Evolutionary conservation across 345 rosid species (phyloP), one percentile per base, ranked within the genome.

Genomic region (Boechera stricta): DNA sequence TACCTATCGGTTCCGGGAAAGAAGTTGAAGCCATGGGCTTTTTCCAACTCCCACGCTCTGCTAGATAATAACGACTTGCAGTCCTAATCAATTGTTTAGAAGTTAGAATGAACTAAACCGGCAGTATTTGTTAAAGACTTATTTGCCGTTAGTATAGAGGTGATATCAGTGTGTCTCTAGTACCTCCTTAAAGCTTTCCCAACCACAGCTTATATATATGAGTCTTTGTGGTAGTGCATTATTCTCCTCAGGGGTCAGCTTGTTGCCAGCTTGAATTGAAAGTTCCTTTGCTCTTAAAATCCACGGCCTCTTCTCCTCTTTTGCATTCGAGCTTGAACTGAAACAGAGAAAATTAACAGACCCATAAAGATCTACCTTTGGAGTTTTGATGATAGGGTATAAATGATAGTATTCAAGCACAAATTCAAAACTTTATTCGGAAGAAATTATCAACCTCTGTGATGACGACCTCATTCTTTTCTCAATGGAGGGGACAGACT

Each of bases 101-200:
- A 60, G 57, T 73, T 54, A 60, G 71, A 26, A 44, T 24, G 31
- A 57, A 64, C 38, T 16, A 60, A 51, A 60, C 61, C 3, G 29
- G 48, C 66, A 71, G 56, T 26, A 60, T 66, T n/a, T 10, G 5
- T 57, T 62, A 10, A 21, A 21, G 38, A 58, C 45, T 35, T 38
- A 56, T 55, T 72, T 55, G 42, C 33, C 7, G 2, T 28, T 44
- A 21, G 35, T 18, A 29, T 42, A 60, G 13, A 77, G 45, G 11
- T 70, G 53, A 44, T 16, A 26, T 73, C 35, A 47, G 36, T 55
- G 66, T 49, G 48, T 49, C 64, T 66, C 16, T 36, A 51, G 47
- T 85, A 92, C 97, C 97, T 88, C 90, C 76, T 94, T 92, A 79
- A 92, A 94, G 86, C 93, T 94, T 81, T 90, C 95, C 98, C 98